Evolutionary conservation across 2,329 filamentous ascomycete genomes (phyloP), one percentile per base, ranked within the genome.

Genomic region (Cadophora gregata): DNA sequence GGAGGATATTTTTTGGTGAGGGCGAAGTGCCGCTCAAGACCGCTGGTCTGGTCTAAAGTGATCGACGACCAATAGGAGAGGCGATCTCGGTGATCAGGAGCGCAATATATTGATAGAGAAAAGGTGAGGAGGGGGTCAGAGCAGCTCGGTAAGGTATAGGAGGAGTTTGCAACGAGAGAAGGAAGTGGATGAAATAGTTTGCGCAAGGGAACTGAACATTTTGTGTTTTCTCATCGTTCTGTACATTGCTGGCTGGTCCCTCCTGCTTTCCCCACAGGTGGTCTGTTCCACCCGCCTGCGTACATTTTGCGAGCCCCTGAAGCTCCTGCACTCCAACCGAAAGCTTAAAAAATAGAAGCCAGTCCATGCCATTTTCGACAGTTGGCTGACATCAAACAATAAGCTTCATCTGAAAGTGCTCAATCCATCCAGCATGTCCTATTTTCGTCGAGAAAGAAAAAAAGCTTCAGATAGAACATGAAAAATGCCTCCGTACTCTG

Each of bases 1-100:
- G 65, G 33, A 38, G 61, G 60, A 36, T 50, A 36, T 50, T 62
- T 62, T 50, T 19, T 24, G 31, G 27, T 31, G 31, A 14, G 24
- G 2, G 59, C 29, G 42, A 29, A 16, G n/a, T n/a, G 21, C 29
- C 31, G 53, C 33, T 62, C 6, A 24, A 33, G 25, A 47, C 59
- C 36, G 60, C 10, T 48, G 60, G 24, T 62, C 48, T 63, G 29
- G 36, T 45, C 24, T 58, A 61, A 47, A 42, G 60, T 63, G 60
- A 60, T 63, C 60, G 47, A 60, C 60, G 61, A 45, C 55, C 60
- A 29, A 66, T 53, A 66, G 51, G 47, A 53, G 27, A n/a, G n/a
- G n/a, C n/a, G 36, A 42, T 55, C 33, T 31, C 42, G 50, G 50
- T 19, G 14, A 27, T 25, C 25, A 31, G 12, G n/a, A n/a, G n/a